Evolutionary conservation across 2,329 filamentous ascomycete species (phyloP), one percentile per base, ranked within the genome.

Genomic region (Talaromyces albobiverticillius): DNA sequence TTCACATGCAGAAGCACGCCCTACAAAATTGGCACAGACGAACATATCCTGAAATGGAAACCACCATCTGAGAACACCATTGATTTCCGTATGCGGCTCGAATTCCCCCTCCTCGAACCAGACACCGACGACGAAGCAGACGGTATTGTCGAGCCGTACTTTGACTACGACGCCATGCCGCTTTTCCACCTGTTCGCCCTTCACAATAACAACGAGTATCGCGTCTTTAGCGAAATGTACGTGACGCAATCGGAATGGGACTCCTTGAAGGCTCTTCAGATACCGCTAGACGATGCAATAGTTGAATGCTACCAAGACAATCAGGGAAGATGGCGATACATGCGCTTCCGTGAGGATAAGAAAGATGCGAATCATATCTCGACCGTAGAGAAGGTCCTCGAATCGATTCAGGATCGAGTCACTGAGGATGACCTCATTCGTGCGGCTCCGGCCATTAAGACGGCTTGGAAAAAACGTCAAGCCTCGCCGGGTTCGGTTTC

Each of bases 21-120:
- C 9, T 99, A 99, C 76, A 86, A 87, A 63, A 87, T 88, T 61
- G 94, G 94, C 61, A 99, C 94, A 11, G 94, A 99, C 71, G 83
- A 84, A 47, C 87, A 96, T 69, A 99, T 96, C 59, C 78, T 99
- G 36, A 99, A 99, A 72, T 99, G 94, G 94, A 99, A 99, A 74
- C 91, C 93, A 0, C 90, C 90, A 3, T 81, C 89, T 60, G 94
- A 99, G 71, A 99, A 99, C 75, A 95, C 91, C 0, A 85, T 99
- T 62, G 94, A 99, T 70, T 96, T 96, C 70, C 83, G 88, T 40
- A 80, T 97, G 63, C 83, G 82, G 49, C 80, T 99, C 41, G 79
- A 82, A 11, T 97, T 96, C 64, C 88, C 88, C 0, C 67, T 78
- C 0, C 77, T 87, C n/a, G 81, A 89, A 56, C 87, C 87, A 1